Conservation (phyloP, 306 rosid genomes). For the Lotus japonicus region DNA sequence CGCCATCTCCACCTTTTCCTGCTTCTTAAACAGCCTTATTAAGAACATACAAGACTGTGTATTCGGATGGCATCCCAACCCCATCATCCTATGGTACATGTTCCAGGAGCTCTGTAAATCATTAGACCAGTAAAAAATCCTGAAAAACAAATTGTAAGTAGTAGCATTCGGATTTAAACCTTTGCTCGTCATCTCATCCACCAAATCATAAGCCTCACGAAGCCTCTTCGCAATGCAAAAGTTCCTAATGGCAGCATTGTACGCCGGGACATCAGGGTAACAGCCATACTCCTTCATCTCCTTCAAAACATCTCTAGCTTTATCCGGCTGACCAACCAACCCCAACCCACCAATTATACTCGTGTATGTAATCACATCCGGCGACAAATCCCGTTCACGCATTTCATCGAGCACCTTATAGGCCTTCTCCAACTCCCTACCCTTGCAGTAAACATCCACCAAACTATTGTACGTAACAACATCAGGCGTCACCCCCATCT, state of each 20-base stretch:
- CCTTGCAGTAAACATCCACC: slow-evolving; percentile 79
- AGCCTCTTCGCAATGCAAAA: slow-evolving; percentile 88
- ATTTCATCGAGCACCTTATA: slow-evolving; percentile 62
- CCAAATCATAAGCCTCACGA: slow-evolving; percentile 55
- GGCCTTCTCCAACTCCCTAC: slow-evolving; percentile 63
- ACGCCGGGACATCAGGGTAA: slow-evolving; percentile 74
- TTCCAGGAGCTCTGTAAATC: slow-evolving; percentile 67
- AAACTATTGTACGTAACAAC: slow-evolving; percentile 72
- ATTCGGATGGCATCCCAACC: slow-evolving; percentile 57
- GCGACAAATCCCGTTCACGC: slow-evolving; percentile 42
- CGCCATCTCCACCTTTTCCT: slow-evolving; percentile 80
- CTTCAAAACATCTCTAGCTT: slow-evolving; percentile 67
- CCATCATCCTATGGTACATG: slow-evolving; percentile 68
- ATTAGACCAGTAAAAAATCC: slow-evolving; percentile 74
- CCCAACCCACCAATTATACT: slow-evolving; percentile 83
- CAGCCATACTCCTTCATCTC: slow-evolving; percentile 88
- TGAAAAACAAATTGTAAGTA: slow-evolving; percentile 73
- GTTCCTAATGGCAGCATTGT: slow-evolving; percentile 78
- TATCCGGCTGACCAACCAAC: slow-evolving; percentile 77
- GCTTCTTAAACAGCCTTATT: slow-evolving; percentile 60
- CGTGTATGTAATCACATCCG: slow-evolving; percentile 76
- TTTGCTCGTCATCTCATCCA: slow-evolving; percentile 66
- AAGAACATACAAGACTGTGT: slow-evolving; percentile 92
- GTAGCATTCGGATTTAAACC: slow-evolving; percentile 76
- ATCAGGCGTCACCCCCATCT: slow-evolving; percentile 70